These are phyloP conservation scores for Globisporangium yorkense DNA, from an alignment of 352 stramenopile genomes.

Conservation along the genomic window DNA sequence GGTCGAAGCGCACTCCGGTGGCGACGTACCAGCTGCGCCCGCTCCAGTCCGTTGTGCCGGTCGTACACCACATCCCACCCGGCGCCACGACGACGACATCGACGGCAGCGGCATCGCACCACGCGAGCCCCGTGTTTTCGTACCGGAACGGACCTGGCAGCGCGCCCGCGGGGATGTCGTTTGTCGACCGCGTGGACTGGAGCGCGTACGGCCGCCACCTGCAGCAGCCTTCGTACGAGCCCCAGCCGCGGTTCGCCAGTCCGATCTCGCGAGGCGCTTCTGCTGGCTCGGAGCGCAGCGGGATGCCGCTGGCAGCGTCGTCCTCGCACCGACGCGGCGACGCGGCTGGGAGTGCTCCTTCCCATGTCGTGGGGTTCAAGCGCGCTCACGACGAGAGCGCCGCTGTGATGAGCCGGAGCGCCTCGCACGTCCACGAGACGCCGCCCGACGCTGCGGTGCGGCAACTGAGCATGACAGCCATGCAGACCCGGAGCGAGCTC, in stretches of 20 bases:
- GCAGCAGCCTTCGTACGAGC: constrained; percentile 11
- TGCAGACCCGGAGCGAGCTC: constrained; percentile 55
- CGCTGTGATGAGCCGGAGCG: neutral
- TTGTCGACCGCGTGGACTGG: constrained; percentile 25
- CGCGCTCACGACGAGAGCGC: constrained; percentile 4
- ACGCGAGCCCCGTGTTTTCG: constrained; percentile 14
- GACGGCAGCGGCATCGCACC: constrained; percentile 5
- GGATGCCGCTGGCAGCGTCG: constrained; percentile 1
- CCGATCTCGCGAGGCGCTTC: constrained; percentile 2
- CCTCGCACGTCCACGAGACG: neutral
- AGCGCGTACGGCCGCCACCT: constrained; percentile 16
- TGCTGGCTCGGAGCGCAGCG: neutral
- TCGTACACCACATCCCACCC: constrained; percentile 7
- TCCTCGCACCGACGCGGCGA: constrained; percentile 1
- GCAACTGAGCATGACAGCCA: constrained; percentile 52
- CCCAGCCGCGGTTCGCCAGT: constrained; percentile 11
- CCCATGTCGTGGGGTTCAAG: constrained; percentile 8
- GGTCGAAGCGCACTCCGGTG: constrained; percentile 13
- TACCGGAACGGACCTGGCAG: constrained; percentile 12
- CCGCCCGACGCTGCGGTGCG: constrained; percentile 49
- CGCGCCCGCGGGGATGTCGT: constrained; percentile 13
- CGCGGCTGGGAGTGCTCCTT: neutral
- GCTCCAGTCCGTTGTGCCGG: constrained; percentile 28
- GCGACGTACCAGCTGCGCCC: constrained; percentile 38
- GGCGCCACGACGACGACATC: constrained; percentile 9